These are phyloP conservation scores for Trypanosoma congolense DNA, from an alignment of 208 protist species.

Conservation along the genomic window DNA sequence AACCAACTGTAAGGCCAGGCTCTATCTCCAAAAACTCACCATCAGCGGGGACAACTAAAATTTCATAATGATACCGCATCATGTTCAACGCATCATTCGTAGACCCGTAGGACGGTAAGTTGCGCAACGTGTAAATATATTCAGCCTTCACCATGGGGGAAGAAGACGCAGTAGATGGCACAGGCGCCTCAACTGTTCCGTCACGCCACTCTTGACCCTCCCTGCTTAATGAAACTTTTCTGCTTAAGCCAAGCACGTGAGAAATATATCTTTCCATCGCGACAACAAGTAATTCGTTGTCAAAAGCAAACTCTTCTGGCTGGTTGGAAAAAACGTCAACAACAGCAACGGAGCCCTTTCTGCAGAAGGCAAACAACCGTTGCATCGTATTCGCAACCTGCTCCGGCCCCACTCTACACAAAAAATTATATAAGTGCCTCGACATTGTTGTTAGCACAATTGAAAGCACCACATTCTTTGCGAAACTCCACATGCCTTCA, in stretches of 20 bases:
- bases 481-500: not conserved
- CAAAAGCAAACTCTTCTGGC: conserved; percentile 25
- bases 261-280: conserved; percentile 20
- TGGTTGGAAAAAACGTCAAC: conserved; percentile 18
- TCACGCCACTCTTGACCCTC: not conserved
- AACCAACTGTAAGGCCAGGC: conserved; percentile 60
- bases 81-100: not conserved
- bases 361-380: not conserved
- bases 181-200: not conserved
- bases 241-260: conserved; percentile 4
- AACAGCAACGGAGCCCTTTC: conserved; percentile 1
- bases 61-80: conserved; percentile 20
- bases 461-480: conserved; percentile 14
- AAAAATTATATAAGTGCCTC: conserved; percentile 27
- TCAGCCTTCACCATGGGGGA: too few species aligned
- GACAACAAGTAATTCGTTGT: conserved; percentile 21
- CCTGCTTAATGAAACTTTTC: not conserved
- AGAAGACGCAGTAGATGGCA: too few species aligned
- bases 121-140: not conserved
- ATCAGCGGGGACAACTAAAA: conserved; percentile 34
- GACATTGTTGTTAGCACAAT: conserved; percentile 5
- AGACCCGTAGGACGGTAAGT: not conserved
- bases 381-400: not conserved
- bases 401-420: conserved; percentile 40
- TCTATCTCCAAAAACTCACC: conserved; percentile 67